Evolutionary conservation across 805 yeast species (phyloP).

Genomic region (Teunomyces pallodes): DNA sequence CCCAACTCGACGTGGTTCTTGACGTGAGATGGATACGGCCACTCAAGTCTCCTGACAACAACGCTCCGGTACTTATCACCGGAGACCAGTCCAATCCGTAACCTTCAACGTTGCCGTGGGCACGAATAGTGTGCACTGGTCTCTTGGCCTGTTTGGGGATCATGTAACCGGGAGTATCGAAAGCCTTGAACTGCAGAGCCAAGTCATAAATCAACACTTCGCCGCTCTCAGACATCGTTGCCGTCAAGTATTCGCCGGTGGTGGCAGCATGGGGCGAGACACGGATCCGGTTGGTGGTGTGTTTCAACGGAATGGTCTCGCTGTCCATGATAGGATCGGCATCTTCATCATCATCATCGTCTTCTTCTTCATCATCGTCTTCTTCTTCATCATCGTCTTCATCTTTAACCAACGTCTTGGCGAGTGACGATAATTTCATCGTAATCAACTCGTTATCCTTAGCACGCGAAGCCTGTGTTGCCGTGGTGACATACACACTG

Average conservation of each 20-base stretch:
- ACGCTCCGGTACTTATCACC: constrained; percentile 68
- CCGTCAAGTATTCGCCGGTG: constrained; percentile 82
- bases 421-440: constrained; percentile 75
- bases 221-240: constrained; percentile 86
- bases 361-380: constrained; percentile 74
- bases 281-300: constrained; percentile 87
- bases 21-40: constrained; percentile 81
- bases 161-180: constrained; percentile 82
- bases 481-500: constrained; percentile 79
- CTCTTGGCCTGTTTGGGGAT: constrained; percentile 75
- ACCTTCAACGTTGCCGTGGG: constrained; percentile 95
- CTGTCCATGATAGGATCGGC: constrained; percentile 85
- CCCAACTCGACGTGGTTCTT: constrained; percentile 77
- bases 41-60: constrained; percentile 83
- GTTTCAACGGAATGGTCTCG: constrained; percentile 70
- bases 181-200: constrained; percentile 73
- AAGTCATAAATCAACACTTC: constrained; percentile 85
- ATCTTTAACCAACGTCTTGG: constrained; percentile 83
- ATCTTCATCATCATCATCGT: constrained; percentile 70
- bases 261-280: constrained; percentile 72
- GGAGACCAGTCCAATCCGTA: constrained; percentile 98
- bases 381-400: constrained; percentile 75
- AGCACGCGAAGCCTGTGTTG: constrained; percentile 85
- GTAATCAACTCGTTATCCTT: constrained; percentile 88
- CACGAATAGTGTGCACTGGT: constrained; percentile 77